phyloP scores from a whole-genome alignment of 2,329 filamentous ascomycete genomes.

The Lecanicillium sp. region DNA sequence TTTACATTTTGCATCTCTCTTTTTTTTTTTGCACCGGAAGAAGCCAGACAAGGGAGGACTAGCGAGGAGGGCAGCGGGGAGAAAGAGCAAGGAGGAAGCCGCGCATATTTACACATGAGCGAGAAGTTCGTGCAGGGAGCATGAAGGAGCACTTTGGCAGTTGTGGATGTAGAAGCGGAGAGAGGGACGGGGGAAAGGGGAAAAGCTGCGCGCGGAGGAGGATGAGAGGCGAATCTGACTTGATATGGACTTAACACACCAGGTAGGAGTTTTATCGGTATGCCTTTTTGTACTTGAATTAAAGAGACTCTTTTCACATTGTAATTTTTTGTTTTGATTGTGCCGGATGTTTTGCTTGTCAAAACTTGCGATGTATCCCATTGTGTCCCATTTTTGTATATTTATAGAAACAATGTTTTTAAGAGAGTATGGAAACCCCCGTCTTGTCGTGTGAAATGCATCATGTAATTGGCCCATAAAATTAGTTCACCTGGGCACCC shows the following conservation, averaged over 20 bases:
- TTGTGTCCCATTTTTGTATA: too few species aligned
- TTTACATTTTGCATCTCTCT: background rate
- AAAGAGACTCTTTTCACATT: slow-evolving; percentile 2
- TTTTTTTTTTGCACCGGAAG: slow-evolving; percentile 4
- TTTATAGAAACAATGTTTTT: too few species aligned
- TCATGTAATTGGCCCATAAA: too few species aligned
- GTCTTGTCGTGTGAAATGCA: too few species aligned
- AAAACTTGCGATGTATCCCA: too few species aligned
- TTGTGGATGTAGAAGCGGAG: too few species aligned
- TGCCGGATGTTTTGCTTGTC: too few species aligned
- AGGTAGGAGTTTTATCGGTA: slow-evolving; percentile 11
- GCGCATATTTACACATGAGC: background rate
- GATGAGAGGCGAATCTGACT: slow-evolving; percentile 3
- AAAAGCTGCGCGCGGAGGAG: background rate
- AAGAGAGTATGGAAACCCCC: too few species aligned
- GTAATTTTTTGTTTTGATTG: too few species aligned
- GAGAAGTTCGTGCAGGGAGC: background rate
- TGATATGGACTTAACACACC: slow-evolving; percentile 9
- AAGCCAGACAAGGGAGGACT: background rate
- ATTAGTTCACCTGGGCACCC: background rate
- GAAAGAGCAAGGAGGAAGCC: background rate
- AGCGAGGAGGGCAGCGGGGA: background rate
- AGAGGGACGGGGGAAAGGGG: background rate
- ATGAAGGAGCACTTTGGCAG: background rate
- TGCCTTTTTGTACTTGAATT: slow-evolving; percentile 10